A percentile compares a stretch with the other conserved stretches of the same genome.
These are phyloP conservation scores for Auricularia sp. DNA, from an alignment of 768 basidiomycete genomes.

Conservation along the genomic window DNA sequence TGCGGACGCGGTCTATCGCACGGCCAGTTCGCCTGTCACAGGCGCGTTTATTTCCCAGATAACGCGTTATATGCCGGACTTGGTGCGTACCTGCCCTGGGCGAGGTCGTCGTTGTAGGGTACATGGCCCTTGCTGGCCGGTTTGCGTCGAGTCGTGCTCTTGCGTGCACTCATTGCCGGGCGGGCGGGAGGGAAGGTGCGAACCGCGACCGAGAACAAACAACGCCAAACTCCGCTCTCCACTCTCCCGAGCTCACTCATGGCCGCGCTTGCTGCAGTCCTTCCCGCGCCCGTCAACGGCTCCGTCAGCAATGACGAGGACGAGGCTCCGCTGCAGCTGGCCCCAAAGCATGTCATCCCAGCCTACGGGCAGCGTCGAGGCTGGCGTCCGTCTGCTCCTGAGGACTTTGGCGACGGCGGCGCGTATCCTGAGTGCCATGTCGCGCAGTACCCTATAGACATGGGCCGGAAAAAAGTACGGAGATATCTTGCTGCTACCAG, in stretches of 20 bases:
- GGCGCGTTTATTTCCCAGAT: neutral
- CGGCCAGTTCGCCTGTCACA: neutral
- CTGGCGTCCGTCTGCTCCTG: constrained; percentile 76
- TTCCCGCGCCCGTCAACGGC: constrained; percentile 13
- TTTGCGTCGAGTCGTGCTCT: neutral
- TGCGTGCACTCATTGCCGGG: neutral
- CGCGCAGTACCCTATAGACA: constrained; percentile 91
- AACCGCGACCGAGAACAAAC: neutral
- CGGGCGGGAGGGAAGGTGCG: neutral
- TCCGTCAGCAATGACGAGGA: constrained; percentile 56
- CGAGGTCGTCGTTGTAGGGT: neutral
- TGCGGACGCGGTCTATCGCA: neutral
- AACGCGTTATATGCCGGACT: neutral
- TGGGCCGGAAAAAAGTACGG: constrained; percentile 88
- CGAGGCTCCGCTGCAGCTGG: constrained; percentile 39
- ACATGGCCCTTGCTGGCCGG: neutral
- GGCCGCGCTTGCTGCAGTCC: neutral
- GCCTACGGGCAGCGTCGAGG: constrained; percentile 76
- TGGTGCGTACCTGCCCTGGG: neutral
- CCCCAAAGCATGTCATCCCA: constrained; percentile 40
- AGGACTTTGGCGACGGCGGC: constrained; percentile 86
- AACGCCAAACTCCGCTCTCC: neutral
- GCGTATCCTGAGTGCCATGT: constrained; percentile 92
- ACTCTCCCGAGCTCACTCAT: neutral
- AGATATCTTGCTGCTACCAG: neutral